A percentile compares a stretch with the other conserved stretches of the same genome.
phyloP scores from a whole-genome alignment of 2,329 filamentous ascomycete genomes.

The Plenodomus lindquistii region DNA sequence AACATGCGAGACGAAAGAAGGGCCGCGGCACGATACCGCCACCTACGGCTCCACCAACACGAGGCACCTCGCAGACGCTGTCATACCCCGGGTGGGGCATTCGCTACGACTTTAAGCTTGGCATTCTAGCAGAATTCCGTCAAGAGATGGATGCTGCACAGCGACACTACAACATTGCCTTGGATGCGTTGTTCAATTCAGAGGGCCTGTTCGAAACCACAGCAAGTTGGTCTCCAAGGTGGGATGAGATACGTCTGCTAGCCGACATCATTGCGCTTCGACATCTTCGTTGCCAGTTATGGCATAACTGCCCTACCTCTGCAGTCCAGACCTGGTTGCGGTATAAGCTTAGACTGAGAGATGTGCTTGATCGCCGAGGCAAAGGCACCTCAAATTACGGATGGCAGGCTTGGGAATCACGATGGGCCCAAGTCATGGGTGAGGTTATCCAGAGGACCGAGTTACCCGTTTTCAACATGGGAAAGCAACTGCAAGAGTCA shows the following conservation, averaged over 20 bases:
- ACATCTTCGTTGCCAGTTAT: slow-evolving; percentile 79
- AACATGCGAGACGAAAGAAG: slow-evolving; percentile 86
- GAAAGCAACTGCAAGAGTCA: slow-evolving; percentile 19
- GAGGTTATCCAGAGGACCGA: slow-evolving; percentile 60
- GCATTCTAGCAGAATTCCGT: slow-evolving; percentile 86
- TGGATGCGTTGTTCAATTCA: slow-evolving; percentile 77
- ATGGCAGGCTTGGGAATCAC: slow-evolving; percentile 91
- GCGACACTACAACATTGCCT: slow-evolving; percentile 83
- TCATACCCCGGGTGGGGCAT: slow-evolving; percentile 88
- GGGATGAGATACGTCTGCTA: slow-evolving; percentile 88
- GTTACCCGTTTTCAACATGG: slow-evolving; percentile 50
- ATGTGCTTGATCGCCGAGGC: slow-evolving; percentile 79
- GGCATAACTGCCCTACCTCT: slow-evolving; percentile 75
- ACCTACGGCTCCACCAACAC: slow-evolving; percentile 80
- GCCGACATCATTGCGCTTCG: slow-evolving; percentile 82
- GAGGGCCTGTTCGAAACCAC: slow-evolving; percentile 84
- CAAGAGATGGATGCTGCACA: slow-evolving; percentile 89
- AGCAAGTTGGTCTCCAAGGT: slow-evolving; percentile 85
- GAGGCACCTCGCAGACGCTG: slow-evolving; percentile 82
- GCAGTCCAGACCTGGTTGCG: slow-evolving; percentile 79
- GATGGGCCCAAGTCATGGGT: slow-evolving; percentile 67
- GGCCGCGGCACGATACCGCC: slow-evolving; percentile 76
- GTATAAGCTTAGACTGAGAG: slow-evolving; percentile 73
- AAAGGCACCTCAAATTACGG: slow-evolving; percentile 88
- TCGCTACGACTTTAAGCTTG: slow-evolving; percentile 92